Conservation (phyloP, 148 eudicot species). For the Salicornia ramosissima region DNA sequence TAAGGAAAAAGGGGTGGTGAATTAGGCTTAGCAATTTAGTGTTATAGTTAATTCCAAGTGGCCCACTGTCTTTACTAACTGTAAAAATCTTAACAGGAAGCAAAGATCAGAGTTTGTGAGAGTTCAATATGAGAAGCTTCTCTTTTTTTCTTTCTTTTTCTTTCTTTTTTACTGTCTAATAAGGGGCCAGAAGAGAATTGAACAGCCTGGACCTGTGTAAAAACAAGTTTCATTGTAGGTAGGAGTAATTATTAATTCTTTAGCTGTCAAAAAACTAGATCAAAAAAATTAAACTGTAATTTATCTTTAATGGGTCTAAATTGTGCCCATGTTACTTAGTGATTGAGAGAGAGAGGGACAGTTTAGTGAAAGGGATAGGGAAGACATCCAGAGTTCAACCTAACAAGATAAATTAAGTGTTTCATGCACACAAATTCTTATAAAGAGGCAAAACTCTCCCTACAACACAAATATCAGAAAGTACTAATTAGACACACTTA, state of each 20-base stretch:
- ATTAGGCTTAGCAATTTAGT: neutral
- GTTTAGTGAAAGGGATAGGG: constrained; percentile 6
- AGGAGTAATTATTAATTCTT: constrained; percentile 18
- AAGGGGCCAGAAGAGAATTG: neutral
- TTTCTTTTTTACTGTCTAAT: neutral
- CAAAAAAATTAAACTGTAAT: neutral
- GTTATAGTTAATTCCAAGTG: constrained; percentile 8
- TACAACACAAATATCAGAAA: constrained; percentile 13
- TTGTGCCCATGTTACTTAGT: constrained; percentile 11
- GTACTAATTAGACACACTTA: neutral
- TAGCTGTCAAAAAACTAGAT: neutral
- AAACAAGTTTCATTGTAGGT: constrained; percentile 10
- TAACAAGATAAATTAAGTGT: neutral
- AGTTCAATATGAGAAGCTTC: neutral
- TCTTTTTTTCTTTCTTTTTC: neutral
- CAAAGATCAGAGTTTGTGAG: constrained; percentile 13
- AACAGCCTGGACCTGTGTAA: constrained; percentile 26
- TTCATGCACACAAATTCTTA: constrained; percentile 8
- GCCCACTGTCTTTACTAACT: constrained; percentile 18
- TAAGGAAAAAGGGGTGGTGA: neutral
- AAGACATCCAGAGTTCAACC: constrained; percentile 1
- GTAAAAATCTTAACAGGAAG: constrained; percentile 1
- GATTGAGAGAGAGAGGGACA: constrained; percentile 11
- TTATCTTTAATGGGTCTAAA: constrained; percentile 10
- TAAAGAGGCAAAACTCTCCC: constrained; percentile 26